Base-by-base conservation (phyloP, 768 basidiomycete species). In the Leucogyrophana mollusca region DNA sequence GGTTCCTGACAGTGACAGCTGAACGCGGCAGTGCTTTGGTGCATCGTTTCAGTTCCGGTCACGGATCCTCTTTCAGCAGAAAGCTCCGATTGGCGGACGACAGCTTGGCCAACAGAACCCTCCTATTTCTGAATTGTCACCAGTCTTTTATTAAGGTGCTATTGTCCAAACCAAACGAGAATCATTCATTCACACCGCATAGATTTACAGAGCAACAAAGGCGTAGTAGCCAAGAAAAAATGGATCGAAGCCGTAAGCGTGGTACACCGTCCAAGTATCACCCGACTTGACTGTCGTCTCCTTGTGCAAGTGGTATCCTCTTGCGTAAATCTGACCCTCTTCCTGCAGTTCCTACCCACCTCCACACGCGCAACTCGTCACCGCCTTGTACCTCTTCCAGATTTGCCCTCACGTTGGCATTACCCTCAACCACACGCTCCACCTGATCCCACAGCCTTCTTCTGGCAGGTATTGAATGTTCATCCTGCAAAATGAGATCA, bases 331-430 rank as follows among this genome's bases (percentile, higher is more conserved):
- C 61, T 52, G 60, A 59, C 32, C 59, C 66, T 54, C 59, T 58
- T 45, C 68, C 59, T 24, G 60, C 47, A 45, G 67, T 68, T n/a
- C 92, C 92, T 23, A 91, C 80, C 93, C 93, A 95, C 47, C 86
- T 72, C 93, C 93, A 95, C 46, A 92, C 92, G 53, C 90, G 80
- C 67, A 84, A 76, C 68, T 92, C 90, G 65, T 94, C 91, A 9
- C 93, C 92, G 54, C 86, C 86, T 50, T 74, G 75, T 38, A 89
- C 78, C 64, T 95, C 93, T 65, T 89, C 88, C 43, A 91, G 70
- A 61, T 87, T 88, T 23, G 82, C 83, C 51, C 90, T 79, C 34
- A 96, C 89, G 65, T 96, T 96, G 23, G 90, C 80, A 69, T 96
- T 96, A 45, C 83, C 80, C 67, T 94, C 93, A 3, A 96, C 92